Evolutionary conservation across 2,329 filamentous ascomycete genomes (phyloP).

Genomic region (Thermothelomyces thermophilus): DNA sequence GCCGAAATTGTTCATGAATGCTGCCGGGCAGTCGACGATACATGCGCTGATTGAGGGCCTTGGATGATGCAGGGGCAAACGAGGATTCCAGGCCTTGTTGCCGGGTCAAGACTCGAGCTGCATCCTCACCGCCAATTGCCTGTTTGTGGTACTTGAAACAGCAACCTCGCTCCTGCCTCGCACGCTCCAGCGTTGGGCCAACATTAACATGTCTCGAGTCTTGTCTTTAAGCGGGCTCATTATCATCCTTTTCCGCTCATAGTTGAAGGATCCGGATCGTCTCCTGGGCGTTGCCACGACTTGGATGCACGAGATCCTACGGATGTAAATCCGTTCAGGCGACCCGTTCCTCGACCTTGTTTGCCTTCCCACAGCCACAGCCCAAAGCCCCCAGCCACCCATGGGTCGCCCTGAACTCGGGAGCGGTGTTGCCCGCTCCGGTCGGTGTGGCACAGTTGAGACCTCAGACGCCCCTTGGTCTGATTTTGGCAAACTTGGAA

Average conservation of each 20-base stretch:
- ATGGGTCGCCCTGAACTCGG: not conserved
- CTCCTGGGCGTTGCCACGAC: conserved; percentile 11
- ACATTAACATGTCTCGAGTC: not conserved
- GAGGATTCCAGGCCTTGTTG: conserved; percentile 6
- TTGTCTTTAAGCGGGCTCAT: not conserved
- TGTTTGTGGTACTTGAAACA: conserved; percentile 11
- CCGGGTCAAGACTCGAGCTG: conserved; percentile 6
- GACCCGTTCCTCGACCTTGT: not conserved
- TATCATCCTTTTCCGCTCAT: not conserved
- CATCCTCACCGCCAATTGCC: conserved; percentile 17
- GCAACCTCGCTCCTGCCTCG: not conserved
- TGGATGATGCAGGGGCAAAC: not conserved
- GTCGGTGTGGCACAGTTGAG: not conserved
- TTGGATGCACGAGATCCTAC: conserved; percentile 5
- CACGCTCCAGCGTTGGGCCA: not conserved
- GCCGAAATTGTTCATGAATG: not conserved
- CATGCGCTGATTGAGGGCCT: not conserved
- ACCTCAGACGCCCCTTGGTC: not conserved
- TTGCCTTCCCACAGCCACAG: conserved; percentile 17
- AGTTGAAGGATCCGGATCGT: not conserved
- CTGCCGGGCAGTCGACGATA: not conserved
- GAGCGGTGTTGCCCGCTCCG: not conserved
- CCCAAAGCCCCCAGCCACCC: conserved; percentile 4
- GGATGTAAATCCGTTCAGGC: not conserved
- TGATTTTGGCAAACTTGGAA: not conserved